A percentile compares a stretch with the other conserved stretches of the same genome.
Conservation (phyloP, 257 asterid genomes). For the Dorcoceras hygrometricum region DNA sequence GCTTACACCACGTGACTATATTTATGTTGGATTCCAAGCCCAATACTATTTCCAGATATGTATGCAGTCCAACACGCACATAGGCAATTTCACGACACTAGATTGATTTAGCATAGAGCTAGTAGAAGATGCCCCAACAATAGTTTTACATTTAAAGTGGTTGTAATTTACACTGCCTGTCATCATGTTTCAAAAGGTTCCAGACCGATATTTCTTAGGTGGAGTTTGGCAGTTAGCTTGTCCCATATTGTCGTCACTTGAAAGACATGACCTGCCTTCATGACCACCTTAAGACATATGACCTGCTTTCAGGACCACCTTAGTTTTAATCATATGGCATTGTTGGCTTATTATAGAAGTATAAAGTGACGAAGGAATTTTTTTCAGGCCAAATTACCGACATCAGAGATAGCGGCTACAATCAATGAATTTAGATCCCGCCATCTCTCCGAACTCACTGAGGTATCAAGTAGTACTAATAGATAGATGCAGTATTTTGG, state of each 20-base stretch:
- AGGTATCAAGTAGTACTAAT: constrained; percentile 44
- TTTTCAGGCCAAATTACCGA: constrained; percentile 83
- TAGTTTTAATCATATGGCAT: neutral
- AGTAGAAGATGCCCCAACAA: neutral
- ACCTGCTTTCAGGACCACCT: neutral
- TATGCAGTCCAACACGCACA: neutral
- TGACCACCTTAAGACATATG: neutral
- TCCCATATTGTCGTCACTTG: no score
- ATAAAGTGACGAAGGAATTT: neutral
- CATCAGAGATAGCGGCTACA: constrained; percentile 87
- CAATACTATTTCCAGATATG: neutral
- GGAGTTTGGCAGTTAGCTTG: neutral
- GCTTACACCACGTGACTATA: neutral
- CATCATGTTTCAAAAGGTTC: neutral
- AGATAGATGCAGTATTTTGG: neutral
- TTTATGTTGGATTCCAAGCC: constrained; percentile 1
- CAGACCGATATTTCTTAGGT: neutral
- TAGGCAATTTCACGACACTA: neutral
- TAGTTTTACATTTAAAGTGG: neutral
- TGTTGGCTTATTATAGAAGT: neutral
- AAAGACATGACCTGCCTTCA: no score
- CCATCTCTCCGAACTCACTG: constrained; percentile 96
- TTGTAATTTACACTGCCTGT: neutral
- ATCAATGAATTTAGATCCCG: constrained; percentile 95
- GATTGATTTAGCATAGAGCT: neutral